Evolutionary conservation across 345 rosid species (phyloP), one percentile per base, ranked within the genome.

Genomic region (Eutrema japonicum): DNA sequence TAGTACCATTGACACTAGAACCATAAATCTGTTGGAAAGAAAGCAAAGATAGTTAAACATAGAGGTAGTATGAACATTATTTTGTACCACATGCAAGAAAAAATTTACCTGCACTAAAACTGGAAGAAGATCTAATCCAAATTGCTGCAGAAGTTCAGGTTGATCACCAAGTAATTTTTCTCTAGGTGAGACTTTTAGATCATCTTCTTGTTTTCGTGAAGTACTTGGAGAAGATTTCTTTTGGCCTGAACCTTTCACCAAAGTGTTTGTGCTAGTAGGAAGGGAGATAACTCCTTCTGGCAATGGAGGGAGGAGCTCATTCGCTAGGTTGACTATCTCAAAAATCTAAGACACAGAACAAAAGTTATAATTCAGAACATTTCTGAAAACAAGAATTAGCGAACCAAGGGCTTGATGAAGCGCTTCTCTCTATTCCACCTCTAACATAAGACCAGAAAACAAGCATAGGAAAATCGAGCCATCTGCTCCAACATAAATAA

Each of bases 241-340:
- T 54, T 84, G 73, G 73, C 78, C 40, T 64, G 98, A 81, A 66
- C 98, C 97, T 82, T 87, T 90, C 68, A 86, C 83, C 66, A 90
- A 81, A 47, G 85, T 49, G 80, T 82, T 89, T 40, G 93, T 72
- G 78, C 88, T 85, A 58, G 84, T 72, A 78, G 99, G 99, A 67
- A 96, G 91, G 64, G 98, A 74, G 45, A 96, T 89, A 36, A 90
- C 83, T 73, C 99, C 99, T 78, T 89, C 89, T 29, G 98, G 99
- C 74, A 96, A 76, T 7, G 91, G 96, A 43, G 99, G 99, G 40
- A 96, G 98, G 80, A 96, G 98, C 85, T 96, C 99, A 80, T 96
- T 96, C 71, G 97, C 97, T 40, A 96, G 83, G 82, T 89, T 92
- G 82, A 96, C 99, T 80, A 96, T 93, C 91, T 96, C 99, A 84